Evolutionary conservation across 257 asterid genomes (phyloP).

Genomic region (Nyctanthes arbortristis): DNA sequence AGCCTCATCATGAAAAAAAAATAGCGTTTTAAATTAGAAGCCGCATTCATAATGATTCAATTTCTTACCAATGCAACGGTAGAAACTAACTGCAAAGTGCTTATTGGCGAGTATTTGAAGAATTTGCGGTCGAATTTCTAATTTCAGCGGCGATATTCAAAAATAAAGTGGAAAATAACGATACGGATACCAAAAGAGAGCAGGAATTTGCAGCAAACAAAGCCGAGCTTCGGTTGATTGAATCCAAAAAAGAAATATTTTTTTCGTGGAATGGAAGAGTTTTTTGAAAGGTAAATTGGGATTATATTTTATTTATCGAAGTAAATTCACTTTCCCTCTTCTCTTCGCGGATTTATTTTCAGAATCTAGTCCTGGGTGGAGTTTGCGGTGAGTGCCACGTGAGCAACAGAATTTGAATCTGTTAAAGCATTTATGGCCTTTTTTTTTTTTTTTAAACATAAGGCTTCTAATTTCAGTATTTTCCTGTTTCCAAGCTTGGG

Average conservation of each 20-base stretch:
- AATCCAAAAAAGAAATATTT: no score
- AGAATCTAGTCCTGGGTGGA: background rate
- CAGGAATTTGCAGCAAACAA: background rate
- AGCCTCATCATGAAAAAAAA: background rate
- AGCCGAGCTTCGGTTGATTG: background rate
- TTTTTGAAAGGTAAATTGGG: background rate
- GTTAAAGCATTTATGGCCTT: conserved; percentile 11
- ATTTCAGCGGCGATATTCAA: background rate
- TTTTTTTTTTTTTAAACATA: conserved; percentile 8
- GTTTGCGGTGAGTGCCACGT: conserved; percentile 25
- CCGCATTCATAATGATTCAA: background rate
- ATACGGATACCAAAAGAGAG: background rate
- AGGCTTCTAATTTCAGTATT: background rate
- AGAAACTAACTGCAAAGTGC: background rate
- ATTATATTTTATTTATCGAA: background rate
- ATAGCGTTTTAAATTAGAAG: background rate
- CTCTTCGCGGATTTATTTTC: background rate
- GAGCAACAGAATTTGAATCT: conserved; percentile 18
- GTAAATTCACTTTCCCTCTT: background rate
- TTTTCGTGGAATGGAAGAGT: background rate
- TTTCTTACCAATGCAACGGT: background rate
- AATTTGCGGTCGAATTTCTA: background rate
- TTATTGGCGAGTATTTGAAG: background rate
- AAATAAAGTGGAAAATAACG: background rate
- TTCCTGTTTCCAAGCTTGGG: no score